Conservation (phyloP, 139 green algal species). For the Chlorella sp. region DNA sequence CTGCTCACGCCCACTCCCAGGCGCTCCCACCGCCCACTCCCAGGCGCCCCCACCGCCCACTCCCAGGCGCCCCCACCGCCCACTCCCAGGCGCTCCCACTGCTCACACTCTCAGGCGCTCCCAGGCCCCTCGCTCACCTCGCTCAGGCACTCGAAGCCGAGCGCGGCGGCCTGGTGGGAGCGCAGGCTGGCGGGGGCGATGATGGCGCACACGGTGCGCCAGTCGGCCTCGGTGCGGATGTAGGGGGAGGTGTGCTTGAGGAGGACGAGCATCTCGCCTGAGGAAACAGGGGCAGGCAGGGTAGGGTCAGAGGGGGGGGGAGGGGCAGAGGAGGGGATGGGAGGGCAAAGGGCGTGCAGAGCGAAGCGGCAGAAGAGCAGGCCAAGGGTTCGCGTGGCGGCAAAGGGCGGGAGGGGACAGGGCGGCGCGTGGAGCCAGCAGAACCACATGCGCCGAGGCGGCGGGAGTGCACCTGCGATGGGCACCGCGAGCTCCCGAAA, state of each 20-base stretch:
- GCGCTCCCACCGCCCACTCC: no score
- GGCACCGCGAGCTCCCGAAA: conserved; percentile 66
- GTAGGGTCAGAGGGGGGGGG: background rate
- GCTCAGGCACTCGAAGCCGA: conserved; percentile 38
- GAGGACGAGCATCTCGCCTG: conserved; percentile 55
- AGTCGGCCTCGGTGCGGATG: conserved; percentile 74
- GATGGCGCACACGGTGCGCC: conserved; percentile 81
- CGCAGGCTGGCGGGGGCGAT: conserved; percentile 30
- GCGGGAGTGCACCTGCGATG: conserved; percentile 65
- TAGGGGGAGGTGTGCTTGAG: conserved; percentile 67
- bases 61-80: no score
- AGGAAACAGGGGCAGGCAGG: background rate
- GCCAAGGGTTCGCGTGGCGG: no score
- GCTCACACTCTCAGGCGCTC: no score
- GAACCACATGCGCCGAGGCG: background rate
- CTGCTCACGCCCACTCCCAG: no score
- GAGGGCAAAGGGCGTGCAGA: background rate
- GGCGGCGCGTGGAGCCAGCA: background rate
- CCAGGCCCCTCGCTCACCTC: no score
- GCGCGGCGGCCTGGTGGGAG: conserved; percentile 24
- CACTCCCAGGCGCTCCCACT: no score
- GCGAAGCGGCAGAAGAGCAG: background rate
- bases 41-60: no score
- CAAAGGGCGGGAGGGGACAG: background rate
- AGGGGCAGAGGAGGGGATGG: background rate